Percentiles rank a stretch among this genome's conserved stretches.
These are phyloP conservation scores for Claviceps lovelessii DNA, from an alignment of 2,329 filamentous ascomycete species.

Conservation along the genomic window DNA sequence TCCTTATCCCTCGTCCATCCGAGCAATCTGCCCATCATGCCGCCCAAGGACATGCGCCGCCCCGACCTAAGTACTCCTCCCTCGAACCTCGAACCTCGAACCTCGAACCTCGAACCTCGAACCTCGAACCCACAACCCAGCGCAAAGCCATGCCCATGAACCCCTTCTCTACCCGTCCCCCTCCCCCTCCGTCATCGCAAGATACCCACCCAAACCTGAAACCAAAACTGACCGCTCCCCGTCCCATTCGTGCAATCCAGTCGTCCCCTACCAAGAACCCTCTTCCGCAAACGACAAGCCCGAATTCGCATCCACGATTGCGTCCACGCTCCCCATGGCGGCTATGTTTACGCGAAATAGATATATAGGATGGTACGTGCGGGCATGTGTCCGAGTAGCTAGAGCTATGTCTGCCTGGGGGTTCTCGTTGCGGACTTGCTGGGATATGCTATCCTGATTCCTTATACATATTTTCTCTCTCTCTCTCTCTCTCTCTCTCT, in stretches of 20 bases:
- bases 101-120: too few relatives aligned
- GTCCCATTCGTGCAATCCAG: slow-evolving; percentile 28
- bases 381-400: background rate
- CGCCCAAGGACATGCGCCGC: slow-evolving; percentile 29
- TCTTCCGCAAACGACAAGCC: slow-evolving; percentile 44
- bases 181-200: background rate
- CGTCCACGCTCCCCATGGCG: slow-evolving; percentile 83
- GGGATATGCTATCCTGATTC: too few relatives aligned
- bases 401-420: too few relatives aligned
- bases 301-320: slow-evolving; percentile 58
- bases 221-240: too few relatives aligned
- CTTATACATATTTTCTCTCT: too few relatives aligned
- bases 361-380: slow-evolving; percentile 50
- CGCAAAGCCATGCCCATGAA: background rate
- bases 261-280: slow-evolving; percentile 77
- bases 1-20: background rate
- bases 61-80: slow-evolving; percentile 25
- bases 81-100: too few relatives aligned
- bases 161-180: background rate
- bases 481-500: too few relatives aligned
- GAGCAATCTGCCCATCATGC: slow-evolving; percentile 17
- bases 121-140: background rate
- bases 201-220: too few relatives aligned
- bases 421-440: too few relatives aligned
- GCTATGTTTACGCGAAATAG: slow-evolving; percentile 89